phyloP scores from a whole-genome alignment of 441 rosid genomes.

The Euphorbia corollata region DNA sequence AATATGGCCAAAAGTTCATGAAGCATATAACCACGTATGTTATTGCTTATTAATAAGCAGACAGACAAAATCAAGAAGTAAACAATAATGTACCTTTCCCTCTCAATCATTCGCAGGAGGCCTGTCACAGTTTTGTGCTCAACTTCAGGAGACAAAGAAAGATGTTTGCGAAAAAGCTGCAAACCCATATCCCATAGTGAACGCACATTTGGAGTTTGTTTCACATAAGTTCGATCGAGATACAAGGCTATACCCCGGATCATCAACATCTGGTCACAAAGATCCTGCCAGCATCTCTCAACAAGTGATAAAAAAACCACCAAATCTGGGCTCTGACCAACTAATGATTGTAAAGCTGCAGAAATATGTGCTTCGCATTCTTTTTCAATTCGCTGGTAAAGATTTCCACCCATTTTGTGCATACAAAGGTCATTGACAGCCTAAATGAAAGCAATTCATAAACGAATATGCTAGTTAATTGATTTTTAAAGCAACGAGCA shows the following conservation, averaged over 20 bases:
- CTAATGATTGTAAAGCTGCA: constrained; percentile 66
- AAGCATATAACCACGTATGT: no score
- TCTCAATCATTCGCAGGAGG: constrained; percentile 88
- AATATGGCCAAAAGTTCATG: no score
- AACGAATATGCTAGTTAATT: background rate
- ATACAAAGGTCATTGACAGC: constrained; percentile 90
- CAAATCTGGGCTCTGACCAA: constrained; percentile 93
- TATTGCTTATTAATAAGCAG: no score
- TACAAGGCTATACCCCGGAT: constrained; percentile 91
- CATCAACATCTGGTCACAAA: constrained; percentile 93
- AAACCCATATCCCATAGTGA: constrained; percentile 98
- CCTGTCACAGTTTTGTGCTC: constrained; percentile 97
- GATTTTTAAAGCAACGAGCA: constrained; percentile 1
- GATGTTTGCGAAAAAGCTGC: constrained; percentile 86
- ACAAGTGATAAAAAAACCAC: constrained; percentile 83
- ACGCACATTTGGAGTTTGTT: constrained; percentile 73
- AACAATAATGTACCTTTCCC: constrained; percentile 54
- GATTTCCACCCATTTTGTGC: constrained; percentile 90
- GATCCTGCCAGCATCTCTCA: constrained; percentile 95
- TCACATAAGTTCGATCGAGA: constrained; percentile 86
- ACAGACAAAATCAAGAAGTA: no score
- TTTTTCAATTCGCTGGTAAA: constrained; percentile 77
- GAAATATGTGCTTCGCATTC: constrained; percentile 84
- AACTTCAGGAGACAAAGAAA: constrained; percentile 74
- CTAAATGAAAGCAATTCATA: constrained; percentile 27